Percentiles rank a stretch among this genome's conserved stretches.
These are phyloP conservation scores for Raphanus raphanistrum DNA, from an alignment of 345 rosid genomes.

Conservation along the genomic window DNA sequence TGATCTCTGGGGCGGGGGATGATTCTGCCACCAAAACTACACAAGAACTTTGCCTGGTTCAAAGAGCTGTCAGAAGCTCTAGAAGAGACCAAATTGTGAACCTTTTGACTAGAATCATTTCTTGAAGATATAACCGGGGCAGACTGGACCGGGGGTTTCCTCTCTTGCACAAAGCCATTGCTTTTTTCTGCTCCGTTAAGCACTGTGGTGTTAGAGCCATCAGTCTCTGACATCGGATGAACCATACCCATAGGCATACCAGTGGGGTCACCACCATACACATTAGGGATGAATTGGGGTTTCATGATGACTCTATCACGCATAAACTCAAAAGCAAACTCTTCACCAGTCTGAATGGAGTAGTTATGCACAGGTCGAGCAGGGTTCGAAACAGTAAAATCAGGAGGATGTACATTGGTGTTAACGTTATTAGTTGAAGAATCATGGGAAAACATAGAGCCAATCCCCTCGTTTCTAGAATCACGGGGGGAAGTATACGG, in stretches of 20 bases:
- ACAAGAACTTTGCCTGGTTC: conserved; percentile 35
- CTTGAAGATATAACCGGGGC: conserved; percentile 21
- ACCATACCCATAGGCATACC: conserved; percentile 34
- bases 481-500: conserved; percentile 29
- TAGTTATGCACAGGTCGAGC: conserved; percentile 40
- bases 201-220: conserved; percentile 16
- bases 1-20: conserved; percentile 43
- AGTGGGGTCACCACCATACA: neutral
- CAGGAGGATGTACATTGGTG: conserved; percentile 37
- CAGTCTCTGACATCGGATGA: conserved; percentile 32
- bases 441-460: conserved; percentile 35
- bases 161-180: conserved; percentile 20
- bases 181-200: conserved; percentile 27
- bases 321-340: conserved; percentile 42
- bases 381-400: conserved; percentile 27
- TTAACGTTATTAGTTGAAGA: conserved; percentile 27
- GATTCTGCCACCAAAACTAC: conserved; percentile 43
- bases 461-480: conserved; percentile 37
- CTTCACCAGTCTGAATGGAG: conserved; percentile 45
- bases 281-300: conserved; percentile 21
- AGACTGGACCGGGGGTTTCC: conserved; percentile 8
- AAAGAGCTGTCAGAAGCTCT: conserved; percentile 38
- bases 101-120: conserved; percentile 28
- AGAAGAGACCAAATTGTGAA: conserved; percentile 25
- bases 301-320: conserved; percentile 30